These are phyloP conservation scores for Stagonosporopsis vannaccii DNA, from an alignment of 2,329 filamentous ascomycete species.

Conservation along the genomic window DNA sequence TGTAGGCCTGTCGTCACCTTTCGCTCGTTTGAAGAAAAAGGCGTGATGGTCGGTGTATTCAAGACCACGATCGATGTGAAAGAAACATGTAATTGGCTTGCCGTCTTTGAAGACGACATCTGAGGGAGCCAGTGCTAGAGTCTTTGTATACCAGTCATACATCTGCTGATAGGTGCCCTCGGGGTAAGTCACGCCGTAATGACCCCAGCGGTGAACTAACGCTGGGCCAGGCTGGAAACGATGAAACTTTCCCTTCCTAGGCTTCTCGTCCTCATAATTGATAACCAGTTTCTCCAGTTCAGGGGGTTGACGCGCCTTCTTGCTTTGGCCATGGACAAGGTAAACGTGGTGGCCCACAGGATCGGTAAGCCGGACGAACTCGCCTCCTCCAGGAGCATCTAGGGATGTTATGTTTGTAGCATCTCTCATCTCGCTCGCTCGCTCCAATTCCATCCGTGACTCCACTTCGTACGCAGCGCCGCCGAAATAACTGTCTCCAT, in stretches of 20 bases:
- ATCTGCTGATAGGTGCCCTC: conserved; percentile 34
- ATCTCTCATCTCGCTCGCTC: conserved; percentile 54
- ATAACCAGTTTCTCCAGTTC: conserved; percentile 58
- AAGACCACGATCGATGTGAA: conserved; percentile 57
- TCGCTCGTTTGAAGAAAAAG: conserved; percentile 20
- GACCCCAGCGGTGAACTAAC: conserved; percentile 54
- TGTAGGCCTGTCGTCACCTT: conserved; percentile 11
- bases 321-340: conserved; percentile 60
- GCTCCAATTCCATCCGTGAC: conserved; percentile 59
- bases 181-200: conserved; percentile 46
- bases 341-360: conserved; percentile 60
- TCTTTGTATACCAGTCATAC: conserved; percentile 49
- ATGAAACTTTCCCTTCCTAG: conserved; percentile 55
- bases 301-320: conserved; percentile 23
- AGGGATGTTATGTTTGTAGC: conserved; percentile 58
- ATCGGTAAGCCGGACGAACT: conserved; percentile 50
- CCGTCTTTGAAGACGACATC: conserved; percentile 45
- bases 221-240: conserved; percentile 57
- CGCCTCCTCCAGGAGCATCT: conserved; percentile 60
- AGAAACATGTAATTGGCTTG: conserved; percentile 50
- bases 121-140: conserved; percentile 51
- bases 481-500: conserved; percentile 57
- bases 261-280: conserved; percentile 48
- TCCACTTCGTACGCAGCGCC: conserved; percentile 64
- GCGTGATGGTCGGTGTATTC: conserved; percentile 46